Evolutionary conservation across 805 yeast genomes (phyloP), one percentile per base, ranked within the genome.

Genomic region (Candida pseudoglaebosa): DNA sequence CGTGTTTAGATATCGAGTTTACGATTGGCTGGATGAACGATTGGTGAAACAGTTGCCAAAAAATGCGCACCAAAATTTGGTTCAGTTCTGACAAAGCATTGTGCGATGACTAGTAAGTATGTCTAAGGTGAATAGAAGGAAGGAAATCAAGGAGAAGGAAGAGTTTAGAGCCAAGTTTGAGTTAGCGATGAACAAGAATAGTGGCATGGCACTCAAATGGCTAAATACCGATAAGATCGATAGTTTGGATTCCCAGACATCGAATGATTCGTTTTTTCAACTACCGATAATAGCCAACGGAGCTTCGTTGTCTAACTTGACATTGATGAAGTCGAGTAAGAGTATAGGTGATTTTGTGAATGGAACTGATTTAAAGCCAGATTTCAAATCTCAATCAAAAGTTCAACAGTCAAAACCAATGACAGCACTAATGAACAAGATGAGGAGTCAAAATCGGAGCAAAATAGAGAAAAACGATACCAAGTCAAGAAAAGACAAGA

Each of bases 81-180:
- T n/a, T n/a, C n/a, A n/a, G n/a, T n/a, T n/a, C n/a, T n/a, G n/a
- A n/a, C n/a, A n/a, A n/a, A n/a, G n/a, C n/a, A n/a, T n/a, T n/a
- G n/a, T n/a, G n/a, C n/a, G n/a, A n/a, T 26, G 12, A 26, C 15
- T 13, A 26, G 29, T 10, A 26, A 26, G 29, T 26, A 26, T 41
- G 40, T 34, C 46, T n/a, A 44, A 38, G 32, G 38, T 28, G 37
- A 49, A 50, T 42, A 52, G 68, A 38, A 47, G 75, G 28, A 56
- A 67, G 28, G 76, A 73, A 34, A 72, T 73, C 28, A 65, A 70
- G 44, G 52, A 59, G 31, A 74, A 74, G 45, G 72, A 74, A 41
- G 66, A 64, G 20, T 56, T 76, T 3, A 79, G 71, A 42, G 63
- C 74, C 12, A 59, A 59, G 38, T 67, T 75, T 45, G 76, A 71